Evolutionary conservation across 1,139 yeast genomes (phyloP).

Genomic region (Yamadazyma trypodendri): DNA sequence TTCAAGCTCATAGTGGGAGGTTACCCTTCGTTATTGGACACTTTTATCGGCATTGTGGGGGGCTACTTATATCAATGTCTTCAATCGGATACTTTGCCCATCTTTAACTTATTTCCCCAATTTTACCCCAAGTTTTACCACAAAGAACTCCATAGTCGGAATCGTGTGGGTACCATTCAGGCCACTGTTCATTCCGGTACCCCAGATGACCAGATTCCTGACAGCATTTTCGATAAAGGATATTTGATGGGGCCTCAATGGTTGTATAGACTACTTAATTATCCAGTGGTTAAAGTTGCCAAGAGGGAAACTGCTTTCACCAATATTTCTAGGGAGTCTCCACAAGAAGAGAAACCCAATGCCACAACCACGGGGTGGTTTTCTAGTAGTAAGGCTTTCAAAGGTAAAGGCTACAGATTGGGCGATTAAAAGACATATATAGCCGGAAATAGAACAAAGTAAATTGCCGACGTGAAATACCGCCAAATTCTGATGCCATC

Average conservation of each 20-base stretch:
- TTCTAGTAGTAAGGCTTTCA: constrained; percentile 3
- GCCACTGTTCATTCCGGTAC: background rate
- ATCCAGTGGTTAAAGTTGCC: constrained; percentile 20
- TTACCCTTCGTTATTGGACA: constrained; percentile 33
- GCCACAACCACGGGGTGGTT: constrained; percentile 4
- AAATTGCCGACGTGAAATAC: no score
- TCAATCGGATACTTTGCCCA: constrained; percentile 51
- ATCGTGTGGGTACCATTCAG: constrained; percentile 33
- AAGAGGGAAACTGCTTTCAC: background rate
- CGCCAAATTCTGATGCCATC: background rate
- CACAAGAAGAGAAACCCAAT: background rate
- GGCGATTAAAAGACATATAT: constrained; percentile 3
- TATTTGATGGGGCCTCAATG: constrained; percentile 43
- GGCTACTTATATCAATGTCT: constrained; percentile 62
- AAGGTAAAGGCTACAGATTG: constrained; percentile 9
- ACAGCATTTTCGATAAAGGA: constrained; percentile 42
- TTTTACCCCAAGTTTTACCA: constrained; percentile 32
- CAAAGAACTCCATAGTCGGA: constrained; percentile 18
- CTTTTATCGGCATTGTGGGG: constrained; percentile 49
- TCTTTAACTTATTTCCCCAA: constrained; percentile 44
- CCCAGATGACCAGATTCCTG: constrained; percentile 25
- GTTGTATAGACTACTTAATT: constrained; percentile 32
- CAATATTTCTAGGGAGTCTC: background rate
- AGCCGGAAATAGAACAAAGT: no score
- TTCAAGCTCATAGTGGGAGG: constrained; percentile 49